Evolutionary conservation across 148 eudicot species (phyloP), one percentile per base, ranked within the genome.

Genomic region (Rhododendron molle): DNA sequence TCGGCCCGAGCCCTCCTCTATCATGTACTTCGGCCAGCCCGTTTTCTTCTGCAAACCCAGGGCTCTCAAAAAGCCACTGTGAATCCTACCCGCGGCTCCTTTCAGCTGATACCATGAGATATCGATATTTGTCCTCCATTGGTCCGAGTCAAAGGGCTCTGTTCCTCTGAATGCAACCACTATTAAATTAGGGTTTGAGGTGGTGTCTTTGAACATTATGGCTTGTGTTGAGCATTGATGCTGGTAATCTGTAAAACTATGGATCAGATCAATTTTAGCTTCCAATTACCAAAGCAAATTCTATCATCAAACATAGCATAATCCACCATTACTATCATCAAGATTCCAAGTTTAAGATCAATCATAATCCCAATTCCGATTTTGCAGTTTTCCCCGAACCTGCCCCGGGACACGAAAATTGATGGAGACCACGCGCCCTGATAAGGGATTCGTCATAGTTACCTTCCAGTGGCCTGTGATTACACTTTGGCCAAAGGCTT

Each of bases 41-140:
- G 79, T 67, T 71, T 26, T 58, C 46, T 84, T 88, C 38, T 93
- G 94, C 3, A 93, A 88, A 85, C 98, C 98, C 47, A 96, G 83
- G 71, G 98, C 98, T 81, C 91, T 93, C 93, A 91, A 88, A 85
- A 94, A 96, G 10, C 98, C 98, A 10, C 90, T 86, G 77, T 96
- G 98, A 60, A 89, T 87, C 50, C 85, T 89, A n/a, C 98, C 98
- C 56, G 43, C 43, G 7, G 92, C 88, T 1, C 87, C 87, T 2
- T 34, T 23, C 0, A 94, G 82, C 46, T 87, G 80, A 54, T 87
- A 89, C 97, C 95, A 93, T 12, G 95, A 93, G 78, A 93, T 81
- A 89, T 94, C 94, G 6, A 96, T 49, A 85, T 96, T 95, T 18
- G 95, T 92, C 21, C 87, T 72, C 92, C 92, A 90, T 18, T 83